Conservation (phyloP, 2,329 filamentous ascomycete genomes). For the Fusarium clavum region DNA sequence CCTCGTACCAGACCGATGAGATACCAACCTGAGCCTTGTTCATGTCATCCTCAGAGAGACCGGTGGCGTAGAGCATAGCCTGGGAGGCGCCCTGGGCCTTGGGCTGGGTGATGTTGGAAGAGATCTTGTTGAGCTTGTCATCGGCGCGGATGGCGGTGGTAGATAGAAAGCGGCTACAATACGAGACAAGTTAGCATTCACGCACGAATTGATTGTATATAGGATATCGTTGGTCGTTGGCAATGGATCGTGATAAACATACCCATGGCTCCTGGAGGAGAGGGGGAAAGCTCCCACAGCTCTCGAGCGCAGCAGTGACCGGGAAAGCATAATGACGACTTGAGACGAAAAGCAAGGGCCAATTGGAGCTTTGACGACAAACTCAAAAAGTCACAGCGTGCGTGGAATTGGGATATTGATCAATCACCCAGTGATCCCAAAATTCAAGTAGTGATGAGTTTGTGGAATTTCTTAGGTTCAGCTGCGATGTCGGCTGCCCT, state of each 20-base stretch:
- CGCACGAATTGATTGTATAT: neutral
- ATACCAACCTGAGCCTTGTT: conserved; percentile 98
- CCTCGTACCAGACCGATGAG: conserved; percentile 97
- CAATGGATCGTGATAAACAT: conserved; percentile 26
- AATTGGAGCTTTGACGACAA: conserved; percentile 38
- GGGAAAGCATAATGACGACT: conserved; percentile 46
- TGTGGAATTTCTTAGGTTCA: conserved; percentile 33
- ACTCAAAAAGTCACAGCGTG: conserved; percentile 18
- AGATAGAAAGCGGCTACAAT: conserved; percentile 61
- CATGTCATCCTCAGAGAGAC: conserved; percentile 86
- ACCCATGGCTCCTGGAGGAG: conserved; percentile 45
- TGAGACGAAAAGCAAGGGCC: conserved; percentile 13
- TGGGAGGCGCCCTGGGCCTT: conserved; percentile 98
- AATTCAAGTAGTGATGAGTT: conserved; percentile 20
- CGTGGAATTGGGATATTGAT: conserved; percentile 9
- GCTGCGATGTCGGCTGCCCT: conserved; percentile 48
- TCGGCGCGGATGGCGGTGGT: conserved; percentile 62
- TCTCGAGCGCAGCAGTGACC: conserved; percentile 46
- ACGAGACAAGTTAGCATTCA: conserved; percentile 6
- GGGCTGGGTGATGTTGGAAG: conserved; percentile 88
- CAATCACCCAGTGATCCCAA: conserved; percentile 16
- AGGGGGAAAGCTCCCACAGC: conserved; percentile 45
- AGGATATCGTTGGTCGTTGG: neutral
- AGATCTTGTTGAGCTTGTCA: conserved; percentile 83
- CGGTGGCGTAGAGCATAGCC: conserved; percentile 98